A percentile compares a stretch with the other conserved stretches of the same genome.
These are phyloP conservation scores for Solanum rostratum DNA, from an alignment of 257 asterid genomes.

Conservation along the genomic window DNA sequence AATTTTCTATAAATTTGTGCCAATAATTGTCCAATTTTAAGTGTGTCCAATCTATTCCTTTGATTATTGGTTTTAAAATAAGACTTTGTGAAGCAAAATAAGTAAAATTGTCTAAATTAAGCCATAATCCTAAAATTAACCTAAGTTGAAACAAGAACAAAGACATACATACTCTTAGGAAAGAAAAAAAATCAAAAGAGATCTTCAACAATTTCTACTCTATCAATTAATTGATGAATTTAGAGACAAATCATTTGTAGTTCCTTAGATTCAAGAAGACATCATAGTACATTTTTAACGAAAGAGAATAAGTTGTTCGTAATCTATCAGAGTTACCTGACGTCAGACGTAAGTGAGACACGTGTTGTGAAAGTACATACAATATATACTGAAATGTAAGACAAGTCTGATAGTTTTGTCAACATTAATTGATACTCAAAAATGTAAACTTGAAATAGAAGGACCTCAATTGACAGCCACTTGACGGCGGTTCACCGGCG, in stretches of 20 bases:
- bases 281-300: background rate
- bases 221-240: background rate
- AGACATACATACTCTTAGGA: no score
- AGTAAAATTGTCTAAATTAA: no score
- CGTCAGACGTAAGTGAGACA: background rate
- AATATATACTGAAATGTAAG: background rate
- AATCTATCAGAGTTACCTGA: background rate
- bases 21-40: no score
- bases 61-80: no score
- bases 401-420: background rate
- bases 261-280: background rate
- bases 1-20: no score
- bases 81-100: no score
- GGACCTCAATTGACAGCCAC: background rate
- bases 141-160: no score
- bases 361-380: background rate
- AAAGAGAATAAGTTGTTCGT: background rate
- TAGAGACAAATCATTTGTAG: background rate
- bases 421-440: background rate
- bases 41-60: no score
- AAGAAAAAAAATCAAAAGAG: background rate
- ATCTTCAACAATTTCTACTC: background rate
- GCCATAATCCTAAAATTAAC: no score
- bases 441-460: background rate
- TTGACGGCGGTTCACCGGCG: background rate